Evolutionary conservation across 2,329 filamentous ascomycete species (phyloP), one percentile per base, ranked within the genome.

Genomic region (Cercospora janseana): DNA sequence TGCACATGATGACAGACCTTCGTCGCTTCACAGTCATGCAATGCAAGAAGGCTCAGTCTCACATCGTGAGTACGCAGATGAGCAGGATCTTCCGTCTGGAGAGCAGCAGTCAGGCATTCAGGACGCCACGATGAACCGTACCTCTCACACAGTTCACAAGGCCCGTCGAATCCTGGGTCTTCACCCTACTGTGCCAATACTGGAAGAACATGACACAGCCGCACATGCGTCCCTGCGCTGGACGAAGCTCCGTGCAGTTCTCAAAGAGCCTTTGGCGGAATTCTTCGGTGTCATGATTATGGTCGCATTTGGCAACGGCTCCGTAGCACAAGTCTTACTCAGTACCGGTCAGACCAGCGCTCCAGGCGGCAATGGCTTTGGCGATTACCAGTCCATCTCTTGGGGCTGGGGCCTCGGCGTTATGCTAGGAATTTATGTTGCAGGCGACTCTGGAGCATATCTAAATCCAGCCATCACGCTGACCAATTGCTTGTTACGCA

Each of bases 401-500:
- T 75, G 72, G 72, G 71, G 71, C 23, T 72, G 70, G 65, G 78
- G 81, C 21, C 68, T 86, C 13, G 83, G 80, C 6, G 79, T 85
- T 51, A 86, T 86, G 81, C 72, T 87, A 2, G 82, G 82, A 80
- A 68, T 66, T 10, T 68, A 69, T 37, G 57, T 61, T 6, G 63
- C 63, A 6, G 63, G 62, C 15, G 62, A 63, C 49, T 62, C 58
- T 12, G 66, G 66, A 21, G 66, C 60, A 7, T 63, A 67, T 51
- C 23, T 38, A 6, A 85, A 85, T 62, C 82, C 85, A 0, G 85
- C 83, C n/a, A 79, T 88, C 12, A 87, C 85, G 1, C 75, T 88
- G 21, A 76, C 79, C 52, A 85, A 83, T 68, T 87, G 85, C 62
- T 68, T 88, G 40, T 86, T 79, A 66, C 81, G 85, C 46, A 78